Conservation (phyloP, 2,329 filamentous ascomycete species). For the Hymenoscyphus linearis region DNA sequence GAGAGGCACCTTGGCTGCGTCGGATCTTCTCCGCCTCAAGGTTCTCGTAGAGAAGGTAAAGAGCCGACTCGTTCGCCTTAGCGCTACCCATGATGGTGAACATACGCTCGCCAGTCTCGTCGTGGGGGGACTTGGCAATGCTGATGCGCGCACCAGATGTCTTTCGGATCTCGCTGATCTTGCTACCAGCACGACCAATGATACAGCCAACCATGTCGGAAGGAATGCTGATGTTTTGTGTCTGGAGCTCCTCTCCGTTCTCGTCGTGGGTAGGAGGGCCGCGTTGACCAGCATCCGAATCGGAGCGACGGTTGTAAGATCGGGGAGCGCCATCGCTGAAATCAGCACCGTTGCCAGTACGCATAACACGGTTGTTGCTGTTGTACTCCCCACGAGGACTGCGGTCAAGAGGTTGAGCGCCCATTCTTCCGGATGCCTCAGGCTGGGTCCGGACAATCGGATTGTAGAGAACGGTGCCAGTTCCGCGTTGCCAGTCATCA, state of each 20-base stretch:
- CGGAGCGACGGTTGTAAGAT: slow-evolving; percentile 71
- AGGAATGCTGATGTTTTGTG: slow-evolving; percentile 98
- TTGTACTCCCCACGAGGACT: slow-evolving; percentile 50
- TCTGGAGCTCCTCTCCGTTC: slow-evolving; percentile 96
- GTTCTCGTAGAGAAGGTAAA: slow-evolving; percentile 97
- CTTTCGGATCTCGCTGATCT: slow-evolving; percentile 98
- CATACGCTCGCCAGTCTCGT: slow-evolving; percentile 97
- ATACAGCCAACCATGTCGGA: slow-evolving; percentile 99
- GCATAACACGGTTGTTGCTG: slow-evolving; percentile 69
- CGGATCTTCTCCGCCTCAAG: slow-evolving; percentile 99
- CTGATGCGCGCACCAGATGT: slow-evolving; percentile 95
- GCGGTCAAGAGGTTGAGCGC: slow-evolving; percentile 35
- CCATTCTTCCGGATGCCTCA: slow-evolving; percentile 39
- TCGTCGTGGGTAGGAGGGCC: slow-evolving; percentile 87
- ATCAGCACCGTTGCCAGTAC: slow-evolving; percentile 94
- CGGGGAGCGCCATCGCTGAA: slow-evolving; percentile 79
- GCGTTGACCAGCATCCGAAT: slow-evolving; percentile 73
- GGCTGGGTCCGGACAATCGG: slow-evolving; percentile 83
- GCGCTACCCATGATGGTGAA: slow-evolving; percentile 98
- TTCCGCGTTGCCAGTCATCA: slow-evolving; percentile 95
- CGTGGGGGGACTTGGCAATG: slow-evolving; percentile 91
- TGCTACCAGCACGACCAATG: slow-evolving; percentile 89
- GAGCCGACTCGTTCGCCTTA: slow-evolving; percentile 88
- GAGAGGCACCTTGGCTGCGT: slow-evolving; percentile 66
- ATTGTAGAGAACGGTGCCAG: slow-evolving; percentile 96